Evolutionary conservation across 208 protist species (phyloP), one percentile per base, ranked within the genome.

Genomic region (Wallacemonas rigidus): DNA sequence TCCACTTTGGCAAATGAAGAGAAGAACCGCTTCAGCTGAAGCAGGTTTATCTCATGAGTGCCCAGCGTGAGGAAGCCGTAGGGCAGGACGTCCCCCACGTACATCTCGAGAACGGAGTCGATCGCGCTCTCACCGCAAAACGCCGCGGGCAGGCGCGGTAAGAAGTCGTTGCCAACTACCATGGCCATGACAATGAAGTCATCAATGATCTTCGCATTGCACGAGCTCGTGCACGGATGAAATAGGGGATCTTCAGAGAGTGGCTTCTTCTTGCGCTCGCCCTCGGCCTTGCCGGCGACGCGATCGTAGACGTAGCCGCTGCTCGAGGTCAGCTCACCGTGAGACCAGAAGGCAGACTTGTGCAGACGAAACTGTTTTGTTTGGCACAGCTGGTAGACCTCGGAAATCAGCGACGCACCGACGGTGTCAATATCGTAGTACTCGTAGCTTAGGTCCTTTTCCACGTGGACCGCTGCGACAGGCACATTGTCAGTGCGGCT

Each of bases 91-190:
- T 88, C 69, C 8, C 74, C 48, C 7, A 93, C 82, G 80, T 96
- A 96, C 9, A 93, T 70, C 70, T 96, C 91, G 40, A 96, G 14
- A 11, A 93, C 39, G 48, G 83, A 87, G 65, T 96, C 91, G 71
- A 96, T 83, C 4, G 84, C 89, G 60, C 81, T 85, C 74, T 94
- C 87, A 0, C 86, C 85, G 71, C 89, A 96, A 71, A 89, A 94
- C 15, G 77, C 83, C 43, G 78, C 83, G n/a, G 91, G 91, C 11
- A 89, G 48, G 8, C 87, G 78, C 2, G 88, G 91, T 63, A 96
- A 62, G 57, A 96, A 96, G 71, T 96, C 91, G 73, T 96, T 96
- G 38, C 91, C 91, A 69, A 96, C 72, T 40, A 94, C 57, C 63
- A 91, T 85, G 8, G 79, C 81, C 48, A 96, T 54, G 45, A 90